Conservation (phyloP, 2,329 filamentous ascomycete species). For the Fusarium foetens region DNA sequence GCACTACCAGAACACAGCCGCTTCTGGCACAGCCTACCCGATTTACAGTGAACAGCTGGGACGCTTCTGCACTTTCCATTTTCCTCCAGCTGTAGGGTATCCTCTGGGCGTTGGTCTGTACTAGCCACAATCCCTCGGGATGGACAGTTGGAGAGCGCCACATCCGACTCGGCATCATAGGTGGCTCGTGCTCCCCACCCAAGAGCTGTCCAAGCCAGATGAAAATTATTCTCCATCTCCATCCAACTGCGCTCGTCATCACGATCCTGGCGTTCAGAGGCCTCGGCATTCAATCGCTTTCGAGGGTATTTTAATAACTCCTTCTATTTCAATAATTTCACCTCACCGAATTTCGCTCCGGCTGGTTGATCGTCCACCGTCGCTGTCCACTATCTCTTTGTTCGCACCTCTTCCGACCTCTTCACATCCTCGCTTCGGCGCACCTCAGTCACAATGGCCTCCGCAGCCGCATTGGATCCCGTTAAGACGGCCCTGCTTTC, state of each 20-base stretch:
- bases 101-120: not conserved
- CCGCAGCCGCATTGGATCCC: constrained; percentile 62
- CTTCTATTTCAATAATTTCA: constrained; percentile 25
- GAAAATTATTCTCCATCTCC: constrained; percentile 52
- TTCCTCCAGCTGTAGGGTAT: constrained; percentile 25
- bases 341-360: not conserved
- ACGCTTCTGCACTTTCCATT: not conserved
- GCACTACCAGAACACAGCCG: constrained; percentile 4
- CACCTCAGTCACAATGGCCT: constrained; percentile 59
- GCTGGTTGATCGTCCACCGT: constrained; percentile 24
- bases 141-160: constrained; percentile 9
- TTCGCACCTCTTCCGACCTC: constrained; percentile 41
- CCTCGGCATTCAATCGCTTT: constrained; percentile 40
- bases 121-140: constrained; percentile 26
- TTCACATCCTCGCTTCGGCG: constrained; percentile 39
- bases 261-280: constrained; percentile 47
- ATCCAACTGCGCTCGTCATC: constrained; percentile 48
- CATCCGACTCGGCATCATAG: constrained; percentile 42
- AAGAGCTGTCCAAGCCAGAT: constrained; percentile 45
- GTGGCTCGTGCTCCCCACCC: constrained; percentile 47
- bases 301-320: constrained; percentile 38
- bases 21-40: not conserved
- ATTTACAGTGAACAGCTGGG: constrained; percentile 5
- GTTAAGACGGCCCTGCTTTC: constrained; percentile 71
- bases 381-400: constrained; percentile 32